Percentiles rank a stretch among this genome's conserved stretches.
phyloP scores from a whole-genome alignment of 2,329 filamentous ascomycete species.

The Aspergillus pseudoglaucus region DNA sequence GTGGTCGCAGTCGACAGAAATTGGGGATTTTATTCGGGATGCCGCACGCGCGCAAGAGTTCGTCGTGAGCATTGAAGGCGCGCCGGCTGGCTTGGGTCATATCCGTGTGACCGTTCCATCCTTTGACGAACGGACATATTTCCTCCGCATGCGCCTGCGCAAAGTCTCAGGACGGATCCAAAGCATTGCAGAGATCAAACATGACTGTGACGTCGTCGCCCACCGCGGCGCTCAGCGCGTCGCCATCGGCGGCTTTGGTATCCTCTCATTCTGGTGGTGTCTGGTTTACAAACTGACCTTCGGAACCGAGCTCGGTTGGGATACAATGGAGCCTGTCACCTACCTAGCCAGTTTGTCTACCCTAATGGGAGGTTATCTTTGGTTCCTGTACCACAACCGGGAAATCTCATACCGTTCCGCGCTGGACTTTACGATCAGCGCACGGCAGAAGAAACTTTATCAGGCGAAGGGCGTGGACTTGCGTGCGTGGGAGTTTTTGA shows the following conservation, averaged over 20 bases:
- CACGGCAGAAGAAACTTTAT: slow-evolving; percentile 71
- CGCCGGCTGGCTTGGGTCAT: slow-evolving; percentile 52
- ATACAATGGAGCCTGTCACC: slow-evolving; percentile 83
- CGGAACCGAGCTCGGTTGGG: slow-evolving; percentile 75
- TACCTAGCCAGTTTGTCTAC: slow-evolving; percentile 82
- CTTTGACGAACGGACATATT: slow-evolving; percentile 86
- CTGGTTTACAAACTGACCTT: slow-evolving; percentile 65
- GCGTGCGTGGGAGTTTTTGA: slow-evolving; percentile 66
- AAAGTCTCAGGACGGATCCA: slow-evolving; percentile 65
- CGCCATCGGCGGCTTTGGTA: slow-evolving; percentile 70
- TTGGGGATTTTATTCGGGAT: slow-evolving; percentile 90
- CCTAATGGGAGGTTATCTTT: slow-evolving; percentile 83
- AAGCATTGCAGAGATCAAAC: slow-evolving; percentile 65
- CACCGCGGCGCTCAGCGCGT: slow-evolving; percentile 71
- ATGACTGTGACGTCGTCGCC: slow-evolving; percentile 71
- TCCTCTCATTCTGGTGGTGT: slow-evolving; percentile 72
- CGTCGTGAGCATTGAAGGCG: slow-evolving; percentile 72
- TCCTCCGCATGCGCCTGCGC: slow-evolving; percentile 68
- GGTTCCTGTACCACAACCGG: slow-evolving; percentile 88
- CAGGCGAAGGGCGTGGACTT: slow-evolving; percentile 68
- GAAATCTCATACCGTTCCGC: slow-evolving; percentile 83
- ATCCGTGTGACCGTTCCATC: slow-evolving; percentile 76
- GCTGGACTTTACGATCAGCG: slow-evolving; percentile 77
- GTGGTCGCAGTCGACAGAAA: slow-evolving; percentile 82
- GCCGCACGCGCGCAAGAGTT: slow-evolving; percentile 80